Evolutionary conservation across 306 rosid genomes (phyloP), one percentile per base, ranked within the genome.

Genomic region (Vicia sativa): DNA sequence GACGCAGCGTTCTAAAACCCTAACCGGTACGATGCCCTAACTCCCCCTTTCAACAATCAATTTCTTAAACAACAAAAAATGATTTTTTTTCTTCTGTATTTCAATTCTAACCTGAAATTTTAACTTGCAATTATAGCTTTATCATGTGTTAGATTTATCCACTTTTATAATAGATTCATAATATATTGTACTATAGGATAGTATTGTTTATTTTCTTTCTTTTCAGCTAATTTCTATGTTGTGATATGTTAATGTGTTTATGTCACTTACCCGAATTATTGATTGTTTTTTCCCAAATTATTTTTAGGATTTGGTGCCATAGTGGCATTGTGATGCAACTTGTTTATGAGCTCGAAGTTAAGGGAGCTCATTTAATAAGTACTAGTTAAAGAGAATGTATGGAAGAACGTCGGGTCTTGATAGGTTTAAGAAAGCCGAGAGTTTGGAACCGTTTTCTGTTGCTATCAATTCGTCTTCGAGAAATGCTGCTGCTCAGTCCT

Each of bases 391-490:
- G 69, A 72, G 78, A 75, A 93, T 93, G 98, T 92, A 87, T 82
- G 96, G 96, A 79, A 85, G 96, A 75, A 68, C 96, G 74, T 73
- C 93, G 1, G 93, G 98, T 38, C 95, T 87, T 54, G 93, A 87
- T 83, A 89, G 98, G 77, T 93, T 93, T 79, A 93, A 82, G 84
- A 93, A 93, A 81, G 97, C 98, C 54, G 89, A 93, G 82, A 74
- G 82, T 71, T 82, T 85, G 84, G 96, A 93, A 79, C 98, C 97
- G 9, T 93, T 88, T 72, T 78, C 96, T 2, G 88, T 92, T 35
- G 23, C 23, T 21, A 25, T 65, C 53, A 83, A 69, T 70, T 71
- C 88, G 8, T 70, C 89, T 64, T 71, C 91, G 4, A 79, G 77
- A 61, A 61, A 83, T 52, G 75, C 31, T 52, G 75, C 31, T 68